These are phyloP conservation scores for Brettanomyces nanus DNA, from an alignment of 805 yeast species.

Conservation along the genomic window DNA sequence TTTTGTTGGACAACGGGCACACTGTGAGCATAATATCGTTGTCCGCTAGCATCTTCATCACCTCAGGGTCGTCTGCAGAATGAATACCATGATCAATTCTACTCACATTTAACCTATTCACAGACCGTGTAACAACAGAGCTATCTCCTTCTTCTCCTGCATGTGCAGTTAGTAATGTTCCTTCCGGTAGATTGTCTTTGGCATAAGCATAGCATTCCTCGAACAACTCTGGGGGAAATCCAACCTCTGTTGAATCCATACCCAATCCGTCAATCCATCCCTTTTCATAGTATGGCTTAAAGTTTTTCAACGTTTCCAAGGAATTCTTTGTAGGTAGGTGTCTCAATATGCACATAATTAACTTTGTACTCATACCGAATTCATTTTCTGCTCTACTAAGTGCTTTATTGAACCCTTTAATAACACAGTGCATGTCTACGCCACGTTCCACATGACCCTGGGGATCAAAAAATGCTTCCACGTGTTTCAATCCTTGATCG, in stretches of 20 bases:
- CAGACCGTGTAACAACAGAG: slow-evolving; percentile 49
- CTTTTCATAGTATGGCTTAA: slow-evolving; percentile 41
- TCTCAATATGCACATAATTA: slow-evolving; percentile 77
- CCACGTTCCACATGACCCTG: slow-evolving; percentile 75
- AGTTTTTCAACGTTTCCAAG: slow-evolving; percentile 45
- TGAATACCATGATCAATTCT: slow-evolving; percentile 81
- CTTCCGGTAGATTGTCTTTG: slow-evolving; percentile 38
- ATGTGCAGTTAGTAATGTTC: slow-evolving; percentile 66
- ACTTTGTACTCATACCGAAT: slow-evolving; percentile 56
- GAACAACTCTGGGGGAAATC: slow-evolving; percentile 68
- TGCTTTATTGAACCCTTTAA: slow-evolving; percentile 61
- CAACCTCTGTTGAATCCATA: slow-evolving; percentile 72
- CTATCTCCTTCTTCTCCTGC: slow-evolving; percentile 89
- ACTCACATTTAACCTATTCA: slow-evolving; percentile 51
- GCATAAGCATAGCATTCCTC: slow-evolving; percentile 51
- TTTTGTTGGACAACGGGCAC: slow-evolving; percentile 74
- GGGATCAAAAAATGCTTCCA: slow-evolving; percentile 79
- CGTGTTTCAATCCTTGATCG: slow-evolving; percentile 53
- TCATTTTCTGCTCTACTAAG: slow-evolving; percentile 51
- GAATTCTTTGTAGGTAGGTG: slow-evolving; percentile 61
- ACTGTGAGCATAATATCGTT: slow-evolving; percentile 53
- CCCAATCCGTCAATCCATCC: slow-evolving; percentile 71
- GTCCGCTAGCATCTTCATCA: slow-evolving; percentile 50
- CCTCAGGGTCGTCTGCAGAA: slow-evolving; percentile 43
- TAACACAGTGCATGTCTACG: slow-evolving; percentile 48